Conservation (phyloP, 768 basidiomycete species). For the Boletus subcaerulescens region DNA sequence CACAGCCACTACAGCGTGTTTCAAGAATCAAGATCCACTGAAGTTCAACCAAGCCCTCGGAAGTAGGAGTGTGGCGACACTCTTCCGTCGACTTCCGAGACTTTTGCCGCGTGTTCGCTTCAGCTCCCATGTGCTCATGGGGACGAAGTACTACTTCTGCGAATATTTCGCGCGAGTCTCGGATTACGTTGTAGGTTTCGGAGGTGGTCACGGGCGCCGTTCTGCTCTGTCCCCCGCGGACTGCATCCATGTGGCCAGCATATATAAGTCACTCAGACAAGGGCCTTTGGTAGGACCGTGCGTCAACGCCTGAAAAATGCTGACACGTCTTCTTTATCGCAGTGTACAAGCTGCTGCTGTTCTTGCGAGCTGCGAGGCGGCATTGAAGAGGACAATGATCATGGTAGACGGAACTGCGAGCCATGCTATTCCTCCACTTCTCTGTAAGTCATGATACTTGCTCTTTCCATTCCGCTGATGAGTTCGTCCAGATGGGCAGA, state of each 20-base stretch:
- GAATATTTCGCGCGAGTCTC: neutral
- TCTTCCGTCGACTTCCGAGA: too few species aligned
- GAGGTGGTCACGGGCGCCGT: neutral
- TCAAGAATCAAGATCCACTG: too few species aligned
- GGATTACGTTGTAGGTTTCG: neutral
- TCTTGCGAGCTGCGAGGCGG: slow-evolving; percentile 3
- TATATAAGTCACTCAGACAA: slow-evolving; percentile 4
- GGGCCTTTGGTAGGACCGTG: neutral
- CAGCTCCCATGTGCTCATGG: neutral
- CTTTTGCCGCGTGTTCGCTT: neutral
- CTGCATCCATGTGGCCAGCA: neutral
- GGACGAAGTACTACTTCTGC: neutral
- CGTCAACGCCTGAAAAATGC: slow-evolving; percentile 10
- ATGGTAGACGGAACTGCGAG: slow-evolving; percentile 45
- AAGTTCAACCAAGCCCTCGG: too few species aligned
- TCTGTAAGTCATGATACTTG: slow-evolving; percentile 40
- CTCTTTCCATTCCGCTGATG: neutral
- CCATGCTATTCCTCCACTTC: slow-evolving; percentile 49
- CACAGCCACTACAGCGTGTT: too few species aligned
- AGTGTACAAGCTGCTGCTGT: neutral
- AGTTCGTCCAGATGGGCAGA: slow-evolving; percentile 45
- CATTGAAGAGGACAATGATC: slow-evolving; percentile 34
- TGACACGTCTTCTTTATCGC: neutral
- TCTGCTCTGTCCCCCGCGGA: neutral
- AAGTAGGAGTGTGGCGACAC: too few species aligned